Base-by-base conservation (phyloP, 2,329 filamentous ascomycete species). In the Alternaria hordeiaustralica region DNA sequence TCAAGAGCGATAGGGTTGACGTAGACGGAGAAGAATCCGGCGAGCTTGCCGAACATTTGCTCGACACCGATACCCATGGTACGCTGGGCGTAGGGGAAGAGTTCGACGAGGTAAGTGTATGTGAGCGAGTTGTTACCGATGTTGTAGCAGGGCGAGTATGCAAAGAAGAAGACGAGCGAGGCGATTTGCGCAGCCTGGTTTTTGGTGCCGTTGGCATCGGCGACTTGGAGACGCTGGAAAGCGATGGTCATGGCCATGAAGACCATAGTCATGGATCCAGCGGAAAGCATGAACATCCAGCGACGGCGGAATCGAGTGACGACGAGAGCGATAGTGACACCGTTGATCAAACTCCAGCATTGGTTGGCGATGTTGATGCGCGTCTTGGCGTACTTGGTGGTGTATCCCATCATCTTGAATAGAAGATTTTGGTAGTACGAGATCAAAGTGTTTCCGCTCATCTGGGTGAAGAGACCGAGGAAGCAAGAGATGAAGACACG, bases 61-160 rank as follows among this genome's bases (percentile, higher is more conserved):
- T 86, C 85, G 56, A 87, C 80, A 36, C 84, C 86, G 62, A 90
- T 86, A 77, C 88, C 88, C 61, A 87, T 87, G 44, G 86, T 84
- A 63, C 87, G 84, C 58, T 85, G 82, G 2, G 85, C 80, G 70
- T 86, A 90, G 1, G 87, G 87, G 79, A 87, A 88, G 0, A 89
- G 76, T 65, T 89, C 87, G 21, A 89, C 80, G 5, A 89, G 81
- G 75, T 86, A 88, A 13, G 86, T 89, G 76, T 89, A 89, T 1
- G 87, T 89, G 58, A 91, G 80, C 13, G 88, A 87, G 71, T 90
- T 90, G 75, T 89, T 89, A n/a, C 87, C 88, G 54, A 90, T 83
- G 69, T 90, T 90, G 74, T 90, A 90, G 64, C 67, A 73, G 4
- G 87, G 86, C 10, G 83, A 84, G 74, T 89, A 90, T 5, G 83